phyloP scores from a whole-genome alignment of 305 asterid species.

The Withania somnifera region DNA sequence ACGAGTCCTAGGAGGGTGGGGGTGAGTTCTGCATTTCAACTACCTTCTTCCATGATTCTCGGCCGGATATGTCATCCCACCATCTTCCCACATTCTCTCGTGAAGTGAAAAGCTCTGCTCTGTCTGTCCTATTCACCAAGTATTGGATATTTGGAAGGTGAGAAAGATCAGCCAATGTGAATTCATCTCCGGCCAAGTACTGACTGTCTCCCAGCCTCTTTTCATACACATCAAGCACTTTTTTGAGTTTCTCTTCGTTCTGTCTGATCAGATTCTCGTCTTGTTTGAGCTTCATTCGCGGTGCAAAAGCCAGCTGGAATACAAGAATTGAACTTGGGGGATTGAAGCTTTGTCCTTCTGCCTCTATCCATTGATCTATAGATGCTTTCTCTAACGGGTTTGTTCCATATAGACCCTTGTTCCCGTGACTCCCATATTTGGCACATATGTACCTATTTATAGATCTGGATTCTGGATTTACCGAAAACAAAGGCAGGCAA shows the following conservation, averaged over 20 bases:
- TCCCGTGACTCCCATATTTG: too few species aligned
- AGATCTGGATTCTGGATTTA: too few species aligned
- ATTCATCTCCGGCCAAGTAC: conserved; percentile 61
- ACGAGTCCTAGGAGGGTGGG: conserved; percentile 4
- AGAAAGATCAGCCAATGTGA: conserved; percentile 65
- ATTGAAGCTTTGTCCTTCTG: too few species aligned
- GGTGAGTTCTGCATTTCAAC: conserved; percentile 51
- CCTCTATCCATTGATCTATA: too few species aligned
- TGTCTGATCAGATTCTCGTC: conserved; percentile 39
- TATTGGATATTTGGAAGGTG: conserved; percentile 51
- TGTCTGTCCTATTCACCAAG: conserved; percentile 27
- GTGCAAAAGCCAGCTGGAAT: too few species aligned
- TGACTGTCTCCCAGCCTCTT: conserved; percentile 50
- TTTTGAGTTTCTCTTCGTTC: conserved; percentile 43
- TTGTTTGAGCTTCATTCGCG: too few species aligned
- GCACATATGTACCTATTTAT: too few species aligned
- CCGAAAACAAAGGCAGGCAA: too few species aligned
- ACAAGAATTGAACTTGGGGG: too few species aligned
- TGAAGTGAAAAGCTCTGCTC: conserved; percentile 34
- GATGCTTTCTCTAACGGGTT: too few species aligned
- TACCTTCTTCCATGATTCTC: conserved; percentile 53
- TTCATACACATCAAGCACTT: conserved; percentile 70
- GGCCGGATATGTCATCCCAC: too few species aligned
- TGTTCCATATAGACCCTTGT: too few species aligned
- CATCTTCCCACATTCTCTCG: conserved; percentile 29